A percentile compares a stretch with the other conserved stretches of the same genome.
Conservation (phyloP, 2,329 filamentous ascomycete genomes). For the Fusarium torulosum region DNA sequence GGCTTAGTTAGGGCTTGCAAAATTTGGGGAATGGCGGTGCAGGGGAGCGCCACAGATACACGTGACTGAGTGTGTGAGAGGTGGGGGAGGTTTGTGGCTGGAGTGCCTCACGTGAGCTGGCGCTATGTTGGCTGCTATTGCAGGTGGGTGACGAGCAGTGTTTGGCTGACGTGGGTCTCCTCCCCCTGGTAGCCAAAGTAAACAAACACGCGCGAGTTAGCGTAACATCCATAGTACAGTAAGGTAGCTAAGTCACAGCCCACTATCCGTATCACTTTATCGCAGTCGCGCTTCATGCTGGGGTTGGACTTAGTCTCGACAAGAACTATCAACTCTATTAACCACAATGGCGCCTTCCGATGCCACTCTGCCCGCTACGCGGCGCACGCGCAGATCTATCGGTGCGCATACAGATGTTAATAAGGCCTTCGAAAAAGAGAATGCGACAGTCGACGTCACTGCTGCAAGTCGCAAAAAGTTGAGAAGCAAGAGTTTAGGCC, state of each 20-base stretch:
- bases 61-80: constrained; percentile 41
- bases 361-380: constrained; percentile 67
- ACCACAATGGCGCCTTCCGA: constrained; percentile 53
- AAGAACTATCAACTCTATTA: constrained; percentile 32
- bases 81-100: neutral
- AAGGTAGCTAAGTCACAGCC: constrained; percentile 16
- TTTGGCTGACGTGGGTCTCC: constrained; percentile 40
- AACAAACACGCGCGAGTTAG: constrained; percentile 55
- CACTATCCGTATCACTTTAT: constrained; percentile 43
- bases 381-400: constrained; percentile 78
- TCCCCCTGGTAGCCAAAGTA: constrained; percentile 51
- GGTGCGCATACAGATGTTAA: constrained; percentile 66
- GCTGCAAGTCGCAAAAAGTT: constrained; percentile 74
- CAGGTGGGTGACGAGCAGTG: too few species aligned
- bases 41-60: constrained; percentile 45
- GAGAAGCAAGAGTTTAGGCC: constrained; percentile 95
- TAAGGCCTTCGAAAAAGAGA: constrained; percentile 78
- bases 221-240: neutral
- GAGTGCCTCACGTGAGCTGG: constrained; percentile 36
- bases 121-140: neutral
- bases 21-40: constrained; percentile 48
- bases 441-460: constrained; percentile 76
- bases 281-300: constrained; percentile 36
- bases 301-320: constrained; percentile 33
- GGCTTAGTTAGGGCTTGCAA: constrained; percentile 42